Evolutionary conservation across 2,329 filamentous ascomycete genomes (phyloP), one percentile per base, ranked within the genome.

Genomic region (Didymella arachidicola): DNA sequence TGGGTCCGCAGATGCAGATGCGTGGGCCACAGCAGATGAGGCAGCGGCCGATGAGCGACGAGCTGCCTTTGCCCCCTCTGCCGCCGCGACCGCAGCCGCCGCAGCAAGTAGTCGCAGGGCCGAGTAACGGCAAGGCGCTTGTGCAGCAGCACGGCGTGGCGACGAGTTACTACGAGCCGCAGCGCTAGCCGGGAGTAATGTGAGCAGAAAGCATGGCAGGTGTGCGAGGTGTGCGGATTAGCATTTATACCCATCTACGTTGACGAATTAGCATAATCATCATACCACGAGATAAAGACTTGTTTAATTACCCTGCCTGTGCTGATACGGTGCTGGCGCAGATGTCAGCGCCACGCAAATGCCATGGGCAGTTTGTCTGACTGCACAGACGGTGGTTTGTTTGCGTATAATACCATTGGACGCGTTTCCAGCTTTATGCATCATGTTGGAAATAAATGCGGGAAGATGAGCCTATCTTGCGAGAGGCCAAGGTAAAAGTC

Each of bases 141-240:
- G 38, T n/a, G 19, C 41, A 43, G 25, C 22, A 43, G 2, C 45
- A 18, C 1, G 52, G 38, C 10, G 44, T 53, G 6, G 56, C 49
- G n/a, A 26, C 44, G 16, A 36, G 52, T 59, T 55, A 59, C 41
- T 29, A 57, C 52, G n/a, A 66, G 60, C 25, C 58, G 14, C 36
- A 26, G 22, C 54, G 36, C 18, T 57, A 32, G 25, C n/a, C 3
- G 14, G 7, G 41, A 19, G 2, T 19, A 19, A 5, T 6, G 29
- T n/a, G 11, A 26, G 25, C 22, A 4, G 39, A 12, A 34, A 4
- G 12, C 16, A 7, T 22, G 22, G 36, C 38, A 11, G 4, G 19
- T 25, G n/a, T 18, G n/a, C 11, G 6, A 22, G 11, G 16, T 25
- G 12, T 16, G 27, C 32, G 7, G 4, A 7, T 26, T 27, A 19